Evolutionary conservation across 495 filamentous ascomycete species (phyloP).

Genomic region (Penicillium subrubescens): DNA sequence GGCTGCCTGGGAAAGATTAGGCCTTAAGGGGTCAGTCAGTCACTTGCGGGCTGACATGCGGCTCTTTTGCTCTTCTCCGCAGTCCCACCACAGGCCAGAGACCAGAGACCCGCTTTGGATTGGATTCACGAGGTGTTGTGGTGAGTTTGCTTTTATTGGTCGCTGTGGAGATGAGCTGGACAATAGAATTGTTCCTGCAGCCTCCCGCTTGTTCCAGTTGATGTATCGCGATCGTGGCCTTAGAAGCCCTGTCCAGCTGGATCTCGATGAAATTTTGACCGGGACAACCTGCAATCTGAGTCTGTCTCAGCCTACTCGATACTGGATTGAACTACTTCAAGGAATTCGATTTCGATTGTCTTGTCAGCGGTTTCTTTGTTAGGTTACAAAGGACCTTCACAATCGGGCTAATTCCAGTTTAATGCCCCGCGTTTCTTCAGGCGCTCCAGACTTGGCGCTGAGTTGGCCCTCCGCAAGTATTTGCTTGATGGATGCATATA

Average conservation of each 20-base stretch:
- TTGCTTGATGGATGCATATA: background rate
- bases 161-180: background rate
- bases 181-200: background rate
- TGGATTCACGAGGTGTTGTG: background rate
- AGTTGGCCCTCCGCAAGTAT: background rate
- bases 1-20: constrained; percentile 2
- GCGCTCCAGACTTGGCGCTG: background rate
- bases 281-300: too few relatives aligned
- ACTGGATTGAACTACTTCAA: background rate
- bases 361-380: background rate
- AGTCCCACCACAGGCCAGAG: background rate
- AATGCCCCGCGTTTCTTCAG: background rate
- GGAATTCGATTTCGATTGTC: background rate
- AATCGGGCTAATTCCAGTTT: background rate
- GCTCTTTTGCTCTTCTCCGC: background rate
- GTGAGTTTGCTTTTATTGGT: background rate
- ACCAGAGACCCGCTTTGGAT: background rate
- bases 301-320: background rate
- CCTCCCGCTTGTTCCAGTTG: background rate
- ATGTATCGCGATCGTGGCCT: background rate
- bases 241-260: background rate
- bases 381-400: background rate
- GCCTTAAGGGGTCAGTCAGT: background rate
- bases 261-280: background rate
- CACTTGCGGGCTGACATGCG: background rate